Conservation (phyloP, 139 green algal species). For the Mesotaenium endlicherianum region DNA sequence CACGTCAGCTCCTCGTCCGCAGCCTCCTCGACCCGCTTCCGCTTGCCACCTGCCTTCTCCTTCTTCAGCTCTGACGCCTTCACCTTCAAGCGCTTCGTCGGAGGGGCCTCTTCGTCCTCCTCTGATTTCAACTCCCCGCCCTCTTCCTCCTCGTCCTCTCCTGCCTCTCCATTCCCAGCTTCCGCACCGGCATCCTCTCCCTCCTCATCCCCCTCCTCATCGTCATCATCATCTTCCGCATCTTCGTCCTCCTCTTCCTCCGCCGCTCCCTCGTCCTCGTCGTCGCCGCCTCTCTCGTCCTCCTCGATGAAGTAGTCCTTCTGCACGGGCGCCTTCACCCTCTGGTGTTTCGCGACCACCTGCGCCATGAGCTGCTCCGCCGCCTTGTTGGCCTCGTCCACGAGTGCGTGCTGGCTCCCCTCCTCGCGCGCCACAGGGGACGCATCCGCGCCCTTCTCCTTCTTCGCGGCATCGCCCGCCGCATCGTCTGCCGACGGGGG, state of each 20-base stretch:
- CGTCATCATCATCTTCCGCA: conserved; percentile 22
- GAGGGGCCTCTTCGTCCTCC: not conserved
- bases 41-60: not conserved
- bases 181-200: conserved; percentile 12
- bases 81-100: not conserved
- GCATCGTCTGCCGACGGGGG: conserved; percentile 55
- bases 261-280: conserved; percentile 2
- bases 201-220: conserved; percentile 31
- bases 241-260: conserved; percentile 32
- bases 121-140: not conserved
- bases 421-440: not conserved
- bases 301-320: conserved; percentile 24
- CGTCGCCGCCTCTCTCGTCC: not conserved
- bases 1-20: conserved; percentile 35
- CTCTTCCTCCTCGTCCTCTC: not conserved
- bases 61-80: not conserved
- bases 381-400: not conserved
- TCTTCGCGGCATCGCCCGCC: not conserved
- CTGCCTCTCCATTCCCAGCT: not conserved
- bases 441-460: not conserved
- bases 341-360: conserved; percentile 7
- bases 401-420: conserved; percentile 19
- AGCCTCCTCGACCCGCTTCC: conserved; percentile 8
- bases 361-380: not conserved
- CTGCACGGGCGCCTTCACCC: conserved; percentile 21